Base-by-base conservation (phyloP, 352 stramenopile species). In the Phytophthora colocasiae region DNA sequence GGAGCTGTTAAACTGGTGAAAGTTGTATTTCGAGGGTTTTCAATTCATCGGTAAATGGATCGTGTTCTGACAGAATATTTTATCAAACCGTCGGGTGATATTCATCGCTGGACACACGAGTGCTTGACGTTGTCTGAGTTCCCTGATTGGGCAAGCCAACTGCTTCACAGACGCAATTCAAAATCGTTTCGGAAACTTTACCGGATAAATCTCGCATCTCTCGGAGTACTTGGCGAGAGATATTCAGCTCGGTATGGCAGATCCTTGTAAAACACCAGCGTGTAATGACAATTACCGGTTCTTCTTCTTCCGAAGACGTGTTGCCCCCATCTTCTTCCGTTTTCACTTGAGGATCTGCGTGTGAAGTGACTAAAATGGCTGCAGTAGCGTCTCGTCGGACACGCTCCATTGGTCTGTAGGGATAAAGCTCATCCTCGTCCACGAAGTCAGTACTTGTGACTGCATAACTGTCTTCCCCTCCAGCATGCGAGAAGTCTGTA, bases 391-490 rank as follows among this genome's bases (percentile, higher is more conserved):
- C 75, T 38, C 77, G 66, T 17, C 69, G 52, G 48, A 76, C 17
- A 4, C 73, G 69, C 27, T 83, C 58, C 10, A 48, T 40, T 14
- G 78, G 67, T 4, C 50, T 50, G 41, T 81, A 84, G 1, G 78
- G 78, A 15, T 79, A 72, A 17, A 75, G 48, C 2, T 80, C 78
- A 45, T 87, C 78, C 22, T 75, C 46, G 44, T 87, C 66, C 17
- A 87, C 75, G n/a, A 74, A 81, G 9, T 71, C 66, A 1, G 54
- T 56, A 4, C 39, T 31, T 7, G 48, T 62, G 11, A 67, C 17
- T 6, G 57, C 66, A n/a, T 66, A 73, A 22, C 19, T 58, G 6
- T 39, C 60, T 8, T 15, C 46, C 39, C n/a, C 52, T 29, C 8
- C 38, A 17, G 36, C 36, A 46, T 34, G 36, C 6, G 34, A 43